Base-by-base conservation (phyloP, 1,139 yeast genomes). In the Protomyces inouyei region DNA sequence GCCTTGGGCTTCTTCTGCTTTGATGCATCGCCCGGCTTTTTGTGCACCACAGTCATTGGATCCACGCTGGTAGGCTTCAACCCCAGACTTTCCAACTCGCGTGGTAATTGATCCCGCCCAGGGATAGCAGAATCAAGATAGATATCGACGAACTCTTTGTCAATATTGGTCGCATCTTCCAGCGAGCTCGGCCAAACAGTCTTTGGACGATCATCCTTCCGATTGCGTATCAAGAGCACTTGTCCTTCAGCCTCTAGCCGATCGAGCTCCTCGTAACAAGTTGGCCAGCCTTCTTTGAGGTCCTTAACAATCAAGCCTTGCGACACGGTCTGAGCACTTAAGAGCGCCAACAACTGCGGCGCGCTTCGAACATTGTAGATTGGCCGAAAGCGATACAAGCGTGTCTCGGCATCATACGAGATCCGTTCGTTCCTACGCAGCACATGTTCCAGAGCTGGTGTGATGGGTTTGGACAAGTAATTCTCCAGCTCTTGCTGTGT, bases 11-110 rank as follows among this genome's bases (percentile, higher is more conserved):
- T 92, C 73, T 88, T 84, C 69, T 83, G 87, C 10, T 76, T 73
- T 21, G 76, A 72, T 3, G 71, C 73, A 53, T 73, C 76, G 37
- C 32, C 38, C 4, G 61, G 53, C 18, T 46, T 40, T 69, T 83
- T 84, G 73, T 85, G 85, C 75, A 87, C 87, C 65, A 88, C 77
- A 43, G 89, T 83, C 53, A 89, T 89, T n/a, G 98, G 98, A 74
- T 95, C 98, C 16, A 93, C 95, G 71, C 95, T 89, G 0, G 98
- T 92, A 5, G 98, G 98, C 75, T 92, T 95, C 74, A 93, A 82
- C 35, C 97, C 95, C 67, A 89, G 86, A 70, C 86, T 91, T 66
- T 87, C 82, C 68, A 95, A 80, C 65, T 85, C 84, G 64, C 86
- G 84, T 53, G 95, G 96, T 69, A 95, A 78, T 66, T 86, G 91